Percentiles rank a stretch among this genome's conserved stretches.
Conservation (phyloP, 1,284 basidiomycete genomes). For the Austropuccinia psidii region DNA sequence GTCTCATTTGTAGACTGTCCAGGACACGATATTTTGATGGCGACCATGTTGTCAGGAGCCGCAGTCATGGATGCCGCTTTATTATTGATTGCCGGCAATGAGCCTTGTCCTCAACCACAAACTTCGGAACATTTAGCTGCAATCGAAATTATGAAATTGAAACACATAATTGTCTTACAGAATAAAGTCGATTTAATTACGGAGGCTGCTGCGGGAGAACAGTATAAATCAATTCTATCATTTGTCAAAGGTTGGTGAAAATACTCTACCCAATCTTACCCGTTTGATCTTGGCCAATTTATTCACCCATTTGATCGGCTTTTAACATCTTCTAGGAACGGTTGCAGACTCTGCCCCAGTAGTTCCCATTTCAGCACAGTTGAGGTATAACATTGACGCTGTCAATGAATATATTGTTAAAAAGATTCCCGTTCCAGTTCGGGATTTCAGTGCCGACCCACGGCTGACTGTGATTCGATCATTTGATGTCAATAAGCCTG, state of each 20-base stretch:
- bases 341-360: constrained; percentile 95
- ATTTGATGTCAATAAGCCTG: constrained; percentile 99
- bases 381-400: constrained; percentile 99
- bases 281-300: not conserved
- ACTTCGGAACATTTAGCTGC: constrained; percentile 97
- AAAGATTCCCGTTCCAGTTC: constrained; percentile 84
- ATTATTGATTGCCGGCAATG: constrained; percentile 90
- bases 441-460: constrained; percentile 85
- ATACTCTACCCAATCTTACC: not conserved
- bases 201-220: constrained; percentile 80
- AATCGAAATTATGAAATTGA: constrained; percentile 97
- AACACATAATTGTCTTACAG: constrained; percentile 96
- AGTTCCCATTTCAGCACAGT: constrained; percentile 94
- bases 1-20: constrained; percentile 50
- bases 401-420: constrained; percentile 99
- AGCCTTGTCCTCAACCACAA: constrained; percentile 97
- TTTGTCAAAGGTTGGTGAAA: constrained; percentile 71
- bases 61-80: constrained; percentile 98
- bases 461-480: constrained; percentile 96
- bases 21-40: constrained; percentile 69
- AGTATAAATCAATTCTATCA: constrained; percentile 81
- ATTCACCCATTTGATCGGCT: not conserved
- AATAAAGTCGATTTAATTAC: constrained; percentile 96
- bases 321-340: constrained; percentile 58
- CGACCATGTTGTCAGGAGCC: constrained; percentile 98